Conservation (phyloP, 208 protist species). For the Crithidia fasciculata region DNA sequence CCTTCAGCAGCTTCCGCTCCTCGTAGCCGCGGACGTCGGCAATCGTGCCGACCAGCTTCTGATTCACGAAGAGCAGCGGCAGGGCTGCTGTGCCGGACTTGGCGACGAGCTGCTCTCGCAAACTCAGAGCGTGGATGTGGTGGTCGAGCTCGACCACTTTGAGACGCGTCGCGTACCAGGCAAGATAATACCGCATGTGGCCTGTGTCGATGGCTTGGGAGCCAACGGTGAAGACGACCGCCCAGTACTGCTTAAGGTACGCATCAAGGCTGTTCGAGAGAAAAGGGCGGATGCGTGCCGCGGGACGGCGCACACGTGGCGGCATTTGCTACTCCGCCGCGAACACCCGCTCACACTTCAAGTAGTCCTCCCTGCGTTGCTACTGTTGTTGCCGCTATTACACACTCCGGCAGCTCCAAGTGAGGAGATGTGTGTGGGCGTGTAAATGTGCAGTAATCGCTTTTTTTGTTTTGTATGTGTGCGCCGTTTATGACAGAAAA, state of each 20-base stretch:
- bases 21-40: conserved; percentile 72
- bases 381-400: no score
- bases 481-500: no score
- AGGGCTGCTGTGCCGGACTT: conserved; percentile 55
- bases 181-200: conserved; percentile 88
- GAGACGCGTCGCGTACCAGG: conserved; percentile 86
- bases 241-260: conserved; percentile 85
- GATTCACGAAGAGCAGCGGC: conserved; percentile 88
- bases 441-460: no score
- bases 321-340: no score
- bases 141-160: conserved; percentile 90
- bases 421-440: no score
- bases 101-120: conserved; percentile 61
- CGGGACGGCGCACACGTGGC: conserved; percentile 3
- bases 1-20: conserved; percentile 75
- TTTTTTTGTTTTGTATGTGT: no score
- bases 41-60: conserved; percentile 78
- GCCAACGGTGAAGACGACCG: conserved; percentile 81
- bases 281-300: conserved; percentile 61
- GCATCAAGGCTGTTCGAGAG: conserved; percentile 58
- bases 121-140: conserved; percentile 61
- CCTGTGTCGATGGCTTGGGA: conserved; percentile 76
- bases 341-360: no score
- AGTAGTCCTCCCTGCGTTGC: no score
- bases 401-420: no score